Evolutionary conservation across 2,329 filamentous ascomycete species (phyloP), one percentile per base, ranked within the genome.

Genomic region (Amphichorda felina): DNA sequence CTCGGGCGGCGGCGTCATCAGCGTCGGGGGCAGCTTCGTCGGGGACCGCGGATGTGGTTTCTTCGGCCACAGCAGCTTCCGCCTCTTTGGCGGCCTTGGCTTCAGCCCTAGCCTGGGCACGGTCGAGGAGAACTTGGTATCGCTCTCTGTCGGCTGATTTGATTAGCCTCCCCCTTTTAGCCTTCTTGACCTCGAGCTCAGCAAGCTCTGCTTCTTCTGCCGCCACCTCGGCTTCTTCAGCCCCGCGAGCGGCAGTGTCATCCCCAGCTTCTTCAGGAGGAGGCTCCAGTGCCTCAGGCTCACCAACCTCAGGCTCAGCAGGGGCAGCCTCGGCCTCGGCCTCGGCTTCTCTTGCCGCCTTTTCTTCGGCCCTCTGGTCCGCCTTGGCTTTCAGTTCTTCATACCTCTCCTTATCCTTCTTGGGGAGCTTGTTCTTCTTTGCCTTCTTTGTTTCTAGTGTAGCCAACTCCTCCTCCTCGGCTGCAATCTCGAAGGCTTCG

Each of bases 171-270:
- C 40, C 45, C 43, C 38, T 41, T 40, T 54, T 52, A 1, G 49
- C 49, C 35, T 53, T 55, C 30, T 50, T 51, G 39, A 51, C 53
- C 19, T 50, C 44, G 3, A 57, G 39, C 9, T 39, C 40, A 27
- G 40, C 41, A 14, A 48, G 38, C 33, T 56, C 40, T 41, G 51
- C 45, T 44, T 54, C 47, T 17, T 30, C 29, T 4, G 31, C 25
- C 11, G 31, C 36, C 14, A 28, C 21, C 15, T 30, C 28, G 14
- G 25, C 25, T 5, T 59, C 56, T 33, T 56, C 54, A 9, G 50
- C 52, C 31, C 55, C 56, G 35, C 58, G 30, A n/a, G 29, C 38
- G 16, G 51, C 49, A 36, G 59, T n/a, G n/a, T n/a, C 56, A 34
- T 55, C 54, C 37, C 34, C 36, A 4, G 34, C 32, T 15, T 15